Evolutionary conservation across 1,139 yeast genomes (phyloP).

Genomic region (Geotrichum cucujoidarum): DNA sequence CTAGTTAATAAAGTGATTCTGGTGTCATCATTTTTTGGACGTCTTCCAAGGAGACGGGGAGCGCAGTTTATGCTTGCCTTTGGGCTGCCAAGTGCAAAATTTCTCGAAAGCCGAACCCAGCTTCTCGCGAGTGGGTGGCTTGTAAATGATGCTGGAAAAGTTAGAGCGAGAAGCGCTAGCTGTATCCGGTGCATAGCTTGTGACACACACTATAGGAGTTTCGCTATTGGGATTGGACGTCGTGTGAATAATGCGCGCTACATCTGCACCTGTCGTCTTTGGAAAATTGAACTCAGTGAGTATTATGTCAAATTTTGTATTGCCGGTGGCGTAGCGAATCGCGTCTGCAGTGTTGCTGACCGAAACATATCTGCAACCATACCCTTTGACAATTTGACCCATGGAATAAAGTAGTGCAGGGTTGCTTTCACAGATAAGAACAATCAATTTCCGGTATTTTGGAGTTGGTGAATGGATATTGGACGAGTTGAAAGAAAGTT

Average conservation of each 20-base stretch:
- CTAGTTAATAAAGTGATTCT: too few species aligned
- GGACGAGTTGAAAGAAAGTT: constrained; percentile 39
- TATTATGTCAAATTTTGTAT: constrained; percentile 77
- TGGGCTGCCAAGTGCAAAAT: constrained; percentile 33
- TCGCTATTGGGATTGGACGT: constrained; percentile 69
- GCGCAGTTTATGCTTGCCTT: not conserved
- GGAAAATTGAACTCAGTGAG: constrained; percentile 69
- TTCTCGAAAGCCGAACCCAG: constrained; percentile 34
- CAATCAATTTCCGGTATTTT: constrained; percentile 45
- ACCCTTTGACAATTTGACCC: constrained; percentile 55
- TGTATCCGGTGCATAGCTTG: constrained; percentile 71
- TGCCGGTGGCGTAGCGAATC: constrained; percentile 74
- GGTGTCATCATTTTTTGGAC: too few species aligned
- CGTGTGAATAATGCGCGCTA: constrained; percentile 67
- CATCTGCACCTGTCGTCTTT: constrained; percentile 61
- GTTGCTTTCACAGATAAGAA: constrained; percentile 79
- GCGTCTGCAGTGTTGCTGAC: constrained; percentile 79
- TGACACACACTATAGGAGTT: constrained; percentile 74
- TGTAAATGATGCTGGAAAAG: constrained; percentile 69
- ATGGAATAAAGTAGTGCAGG: constrained; percentile 73
- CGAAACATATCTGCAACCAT: constrained; percentile 81
- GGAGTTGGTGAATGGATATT: constrained; percentile 25
- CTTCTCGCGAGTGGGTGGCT: constrained; percentile 56
- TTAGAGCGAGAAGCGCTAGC: constrained; percentile 37
- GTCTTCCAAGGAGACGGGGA: not conserved